These are phyloP conservation scores for Raffaelea albimanens DNA, from an alignment of 2,329 filamentous ascomycete species.

Conservation along the genomic window DNA sequence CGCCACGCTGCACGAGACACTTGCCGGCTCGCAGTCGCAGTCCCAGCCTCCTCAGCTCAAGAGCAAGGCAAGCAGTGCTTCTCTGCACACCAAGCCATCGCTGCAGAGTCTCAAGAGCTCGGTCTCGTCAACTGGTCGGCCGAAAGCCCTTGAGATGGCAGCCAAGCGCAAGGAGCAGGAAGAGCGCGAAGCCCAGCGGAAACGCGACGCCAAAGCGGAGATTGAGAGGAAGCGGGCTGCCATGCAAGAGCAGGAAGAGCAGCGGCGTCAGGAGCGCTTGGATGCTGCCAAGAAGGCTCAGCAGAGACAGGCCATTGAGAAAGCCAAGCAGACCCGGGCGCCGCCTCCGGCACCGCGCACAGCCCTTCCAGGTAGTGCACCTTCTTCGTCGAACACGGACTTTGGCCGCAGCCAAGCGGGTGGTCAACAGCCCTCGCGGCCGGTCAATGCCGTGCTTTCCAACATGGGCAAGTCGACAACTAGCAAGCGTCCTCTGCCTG, in stretches of 20 bases:
- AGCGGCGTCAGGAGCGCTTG: constrained; percentile 47
- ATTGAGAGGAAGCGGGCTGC: constrained; percentile 66
- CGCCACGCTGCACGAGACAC: constrained; percentile 48
- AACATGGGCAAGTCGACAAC: constrained; percentile 60
- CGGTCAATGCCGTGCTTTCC: constrained; percentile 49
- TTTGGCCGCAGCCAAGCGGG: constrained; percentile 22
- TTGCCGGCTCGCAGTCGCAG: constrained; percentile 22
- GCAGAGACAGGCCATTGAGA: constrained; percentile 53
- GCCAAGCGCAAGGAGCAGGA: constrained; percentile 80
- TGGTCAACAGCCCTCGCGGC: constrained; percentile 25
- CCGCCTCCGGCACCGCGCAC: constrained; percentile 50
- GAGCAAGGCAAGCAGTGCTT: constrained; percentile 59
- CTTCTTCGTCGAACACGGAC: constrained; percentile 33
- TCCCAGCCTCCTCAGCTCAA: constrained; percentile 34
- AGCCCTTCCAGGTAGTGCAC: constrained; percentile 39
- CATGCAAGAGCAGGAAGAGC: constrained; percentile 51
- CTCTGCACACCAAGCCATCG: constrained; percentile 49
- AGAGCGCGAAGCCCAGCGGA: constrained; percentile 68
- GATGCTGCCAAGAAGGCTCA: constrained; percentile 53
- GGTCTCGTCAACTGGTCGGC: constrained; percentile 51
- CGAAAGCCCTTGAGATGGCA: constrained; percentile 64
- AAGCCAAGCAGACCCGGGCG: constrained; percentile 54
- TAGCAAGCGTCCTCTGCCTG: constrained; percentile 64
- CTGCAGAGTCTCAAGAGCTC: constrained; percentile 55
- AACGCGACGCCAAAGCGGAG: constrained; percentile 73